Base-by-base conservation (phyloP, 73 alveolate species). In the Effrenium voratum region DNA sequence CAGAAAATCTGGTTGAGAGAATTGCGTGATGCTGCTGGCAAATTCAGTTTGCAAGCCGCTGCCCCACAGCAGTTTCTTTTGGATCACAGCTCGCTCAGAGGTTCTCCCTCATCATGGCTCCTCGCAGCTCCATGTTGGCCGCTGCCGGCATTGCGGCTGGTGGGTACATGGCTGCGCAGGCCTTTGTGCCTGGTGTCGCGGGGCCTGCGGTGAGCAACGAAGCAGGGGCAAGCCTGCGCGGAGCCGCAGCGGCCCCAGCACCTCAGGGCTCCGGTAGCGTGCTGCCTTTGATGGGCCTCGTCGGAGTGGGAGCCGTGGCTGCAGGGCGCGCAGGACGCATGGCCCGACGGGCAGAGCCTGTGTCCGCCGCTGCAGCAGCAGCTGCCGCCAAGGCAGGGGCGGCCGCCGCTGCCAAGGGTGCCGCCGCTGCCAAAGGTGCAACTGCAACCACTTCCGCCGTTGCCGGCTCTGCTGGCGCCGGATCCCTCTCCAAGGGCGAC, bases 291-390 rank as follows among this genome's bases (percentile, higher is more conserved):
- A 57, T 57, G 72, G 72, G 72, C 28, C 28, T 57, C n/a, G 72
- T 57, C 28, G 72, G 72, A 22, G 72, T 57, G 16, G 72, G 72
- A 57, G 72, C 72, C 72, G 72, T 57, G 72, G 72, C 72, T 57
- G 72, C 72, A 22, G 72, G 72, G 28, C 72, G 72, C 72, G 28
- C n/a, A 22, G n/a, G n/a, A n/a, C 72, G 72, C 72, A 57, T 57
- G 72, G 72, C 72, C 45, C 82, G 82, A 72, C 82, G 82, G 30
- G 82, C 82, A 12, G 82, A 72, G 82, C 82, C 82, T 12, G 82
- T 72, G 50, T 72, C 82, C 26, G 82, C 82, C 38, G 82, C 49
- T 5, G 82, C 82, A 34, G 82, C 49, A 6, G 82, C 49, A 28
- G 82, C 49, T 34, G 82, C 82, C 38, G 82, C 49, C 26, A n/a